These are phyloP conservation scores for Jamesozyma jinghongensis DNA, from an alignment of 805 yeast genomes.

Conservation along the genomic window DNA sequence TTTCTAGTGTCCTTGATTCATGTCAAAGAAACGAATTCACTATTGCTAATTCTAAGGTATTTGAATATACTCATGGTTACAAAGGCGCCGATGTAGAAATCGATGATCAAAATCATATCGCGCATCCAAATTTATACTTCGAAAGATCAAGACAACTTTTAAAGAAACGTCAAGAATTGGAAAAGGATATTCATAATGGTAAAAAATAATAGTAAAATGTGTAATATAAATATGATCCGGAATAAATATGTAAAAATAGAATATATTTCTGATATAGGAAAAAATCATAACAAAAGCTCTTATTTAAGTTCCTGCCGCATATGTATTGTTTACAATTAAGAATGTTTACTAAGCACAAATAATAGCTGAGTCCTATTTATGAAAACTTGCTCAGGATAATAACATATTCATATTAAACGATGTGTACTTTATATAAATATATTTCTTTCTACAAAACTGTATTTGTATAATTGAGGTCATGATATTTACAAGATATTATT, in stretches of 20 bases:
- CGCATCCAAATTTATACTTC: constrained; percentile 83
- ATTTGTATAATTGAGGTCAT: neutral
- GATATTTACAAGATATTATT: constrained; percentile 6
- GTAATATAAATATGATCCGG: no score
- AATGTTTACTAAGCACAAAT: no score
- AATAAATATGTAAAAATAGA: no score
- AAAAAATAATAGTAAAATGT: no score
- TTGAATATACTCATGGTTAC: constrained; percentile 49
- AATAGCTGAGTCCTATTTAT: no score
- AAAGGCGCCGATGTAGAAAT: constrained; percentile 32
- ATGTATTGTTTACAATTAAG: no score
- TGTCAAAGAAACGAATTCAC: constrained; percentile 65
- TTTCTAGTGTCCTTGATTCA: constrained; percentile 56
- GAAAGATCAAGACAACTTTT: constrained; percentile 61
- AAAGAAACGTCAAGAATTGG: constrained; percentile 20
- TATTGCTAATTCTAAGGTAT: constrained; percentile 81
- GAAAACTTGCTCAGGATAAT: no score
- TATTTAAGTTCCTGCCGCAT: no score
- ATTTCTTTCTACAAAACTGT: neutral
- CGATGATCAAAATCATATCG: constrained; percentile 52
- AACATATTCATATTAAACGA: neutral
- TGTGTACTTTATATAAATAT: neutral
- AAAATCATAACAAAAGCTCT: no score
- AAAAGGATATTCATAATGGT: neutral
- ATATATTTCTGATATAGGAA: no score